A percentile compares a stretch with the other conserved stretches of the same genome.
These are phyloP conservation scores for Vairimorpha necatrix DNA, from an alignment of 371 early-diverging fungal species.

Conservation along the genomic window DNA sequence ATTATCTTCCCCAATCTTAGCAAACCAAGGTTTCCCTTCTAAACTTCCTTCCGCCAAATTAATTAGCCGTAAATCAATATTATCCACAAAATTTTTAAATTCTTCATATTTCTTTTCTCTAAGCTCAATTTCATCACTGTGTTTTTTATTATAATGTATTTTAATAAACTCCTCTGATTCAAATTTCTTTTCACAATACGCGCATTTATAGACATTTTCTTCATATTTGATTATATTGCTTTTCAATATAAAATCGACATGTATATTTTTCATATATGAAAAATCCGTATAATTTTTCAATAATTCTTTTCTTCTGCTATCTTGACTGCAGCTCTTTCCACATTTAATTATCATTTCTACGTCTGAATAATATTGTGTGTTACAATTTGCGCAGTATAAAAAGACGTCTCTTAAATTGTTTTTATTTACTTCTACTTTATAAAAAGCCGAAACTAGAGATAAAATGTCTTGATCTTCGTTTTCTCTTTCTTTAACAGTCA, in stretches of 20 bases:
- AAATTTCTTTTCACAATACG: conserved; percentile 29
- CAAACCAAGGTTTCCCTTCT: conserved; percentile 19
- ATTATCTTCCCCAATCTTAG: conserved; percentile 11
- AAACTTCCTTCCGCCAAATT: conserved; percentile 15
- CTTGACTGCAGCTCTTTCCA: background rate
- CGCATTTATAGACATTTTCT: conserved; percentile 29
- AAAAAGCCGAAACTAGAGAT: background rate
- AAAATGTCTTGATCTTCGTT: background rate
- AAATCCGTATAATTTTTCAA: conserved; percentile 3
- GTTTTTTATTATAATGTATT: conserved; percentile 26
- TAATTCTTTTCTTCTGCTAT: conserved; percentile 23
- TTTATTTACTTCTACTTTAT: background rate
- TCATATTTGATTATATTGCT: conserved; percentile 25
- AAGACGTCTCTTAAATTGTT: conserved; percentile 7
- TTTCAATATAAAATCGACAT: conserved; percentile 13
- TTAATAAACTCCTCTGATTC: conserved; percentile 20
- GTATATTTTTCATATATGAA: background rate
- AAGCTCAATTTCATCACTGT: conserved; percentile 7
- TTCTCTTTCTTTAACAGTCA: background rate
- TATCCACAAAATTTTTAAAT: conserved; percentile 5
- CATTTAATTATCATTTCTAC: conserved; percentile 22
- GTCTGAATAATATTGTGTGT: conserved; percentile 10
- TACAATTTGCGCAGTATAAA: conserved; percentile 28
- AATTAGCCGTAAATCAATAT: conserved; percentile 13
- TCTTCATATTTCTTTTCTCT: conserved; percentile 21